Evolutionary conservation across 169 alveolate species (phyloP).

Genomic region (Plasmodium yoelii): DNA sequence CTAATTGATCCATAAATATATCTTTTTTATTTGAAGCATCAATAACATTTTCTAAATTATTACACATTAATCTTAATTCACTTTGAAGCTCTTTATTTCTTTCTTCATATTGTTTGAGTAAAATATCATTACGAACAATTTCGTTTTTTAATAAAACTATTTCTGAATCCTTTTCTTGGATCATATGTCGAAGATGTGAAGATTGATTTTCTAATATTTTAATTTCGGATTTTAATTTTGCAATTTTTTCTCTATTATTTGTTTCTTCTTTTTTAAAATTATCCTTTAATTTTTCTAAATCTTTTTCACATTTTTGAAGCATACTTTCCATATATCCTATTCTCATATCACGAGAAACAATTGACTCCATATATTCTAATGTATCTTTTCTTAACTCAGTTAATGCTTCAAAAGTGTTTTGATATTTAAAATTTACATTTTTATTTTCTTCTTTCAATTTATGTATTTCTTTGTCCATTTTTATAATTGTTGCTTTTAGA

Average conservation of each 20-base stretch:
- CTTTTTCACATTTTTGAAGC: slow-evolving; percentile 74
- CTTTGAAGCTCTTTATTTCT: slow-evolving; percentile 72
- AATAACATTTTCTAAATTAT: slow-evolving; percentile 72
- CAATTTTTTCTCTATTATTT: slow-evolving; percentile 31
- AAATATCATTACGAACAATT: slow-evolving; percentile 59
- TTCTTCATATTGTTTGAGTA: slow-evolving; percentile 67
- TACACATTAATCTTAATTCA: slow-evolving; percentile 71
- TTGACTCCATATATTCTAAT: slow-evolving; percentile 75
- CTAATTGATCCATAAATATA: slow-evolving; percentile 71
- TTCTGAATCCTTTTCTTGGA: slow-evolving; percentile 75
- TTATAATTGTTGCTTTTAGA: slow-evolving; percentile 52
- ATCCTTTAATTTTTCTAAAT: slow-evolving; percentile 44
- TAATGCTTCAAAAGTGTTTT: slow-evolving; percentile 70
- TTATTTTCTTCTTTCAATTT: slow-evolving; percentile 74
- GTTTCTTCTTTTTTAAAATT: slow-evolving; percentile 39
- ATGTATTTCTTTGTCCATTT: slow-evolving; percentile 63
- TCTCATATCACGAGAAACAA: slow-evolving; percentile 75
- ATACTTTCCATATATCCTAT: slow-evolving; percentile 75
- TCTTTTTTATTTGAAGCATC: slow-evolving; percentile 77
- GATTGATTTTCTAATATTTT: slow-evolving; percentile 67
- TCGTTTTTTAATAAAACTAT: slow-evolving; percentile 73
- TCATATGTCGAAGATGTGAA: slow-evolving; percentile 62
- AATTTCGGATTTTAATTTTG: slow-evolving; percentile 42
- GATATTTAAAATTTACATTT: slow-evolving; percentile 71
- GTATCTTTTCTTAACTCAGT: slow-evolving; percentile 76